Conservation (phyloP, 139 green algal species). For the Monoraphidium neglectum region DNA sequence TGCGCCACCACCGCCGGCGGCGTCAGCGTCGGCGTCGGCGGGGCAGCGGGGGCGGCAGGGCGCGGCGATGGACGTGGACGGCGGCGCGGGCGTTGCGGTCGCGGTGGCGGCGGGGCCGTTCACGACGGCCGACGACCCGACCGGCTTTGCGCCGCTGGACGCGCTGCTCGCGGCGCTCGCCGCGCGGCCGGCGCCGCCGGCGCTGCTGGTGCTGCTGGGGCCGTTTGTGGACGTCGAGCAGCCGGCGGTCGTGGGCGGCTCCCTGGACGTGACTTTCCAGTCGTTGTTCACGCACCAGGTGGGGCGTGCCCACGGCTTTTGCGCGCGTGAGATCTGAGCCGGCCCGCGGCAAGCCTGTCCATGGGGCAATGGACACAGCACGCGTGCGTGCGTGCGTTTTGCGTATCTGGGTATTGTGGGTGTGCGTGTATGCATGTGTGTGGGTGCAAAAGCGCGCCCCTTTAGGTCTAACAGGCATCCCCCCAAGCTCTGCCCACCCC, state of each 20-base stretch:
- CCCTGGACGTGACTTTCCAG: constrained; percentile 75
- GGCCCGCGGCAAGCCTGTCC: too few species aligned
- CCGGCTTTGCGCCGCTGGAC: constrained; percentile 64
- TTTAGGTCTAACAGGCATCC: too few species aligned
- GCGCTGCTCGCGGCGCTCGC: constrained; percentile 66
- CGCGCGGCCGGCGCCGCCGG: constrained; percentile 3
- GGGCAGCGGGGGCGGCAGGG: background rate
- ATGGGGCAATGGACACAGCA: too few species aligned
- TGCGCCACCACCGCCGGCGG: constrained; percentile 36
- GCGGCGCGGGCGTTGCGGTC: background rate
- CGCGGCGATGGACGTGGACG: constrained; percentile 15
- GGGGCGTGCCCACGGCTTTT: too few species aligned
- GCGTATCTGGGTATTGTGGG: too few species aligned
- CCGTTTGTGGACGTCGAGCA: constrained; percentile 95
- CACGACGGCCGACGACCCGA: constrained; percentile 60
- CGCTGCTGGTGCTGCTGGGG: constrained; percentile 68
- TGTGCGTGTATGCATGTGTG: too few species aligned
- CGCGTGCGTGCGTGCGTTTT: too few species aligned
- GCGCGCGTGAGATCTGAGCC: too few species aligned
- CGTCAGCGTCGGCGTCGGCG: too few species aligned
- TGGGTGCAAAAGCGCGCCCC: too few species aligned
- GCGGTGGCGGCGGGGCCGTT: constrained; percentile 73
- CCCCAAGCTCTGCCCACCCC: too few species aligned
- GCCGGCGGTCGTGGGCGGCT: constrained; percentile 58
- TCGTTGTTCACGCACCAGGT: constrained; percentile 68